These are phyloP conservation scores for Turritis glabra DNA, from an alignment of 345 rosid species.

Conservation along the genomic window DNA sequence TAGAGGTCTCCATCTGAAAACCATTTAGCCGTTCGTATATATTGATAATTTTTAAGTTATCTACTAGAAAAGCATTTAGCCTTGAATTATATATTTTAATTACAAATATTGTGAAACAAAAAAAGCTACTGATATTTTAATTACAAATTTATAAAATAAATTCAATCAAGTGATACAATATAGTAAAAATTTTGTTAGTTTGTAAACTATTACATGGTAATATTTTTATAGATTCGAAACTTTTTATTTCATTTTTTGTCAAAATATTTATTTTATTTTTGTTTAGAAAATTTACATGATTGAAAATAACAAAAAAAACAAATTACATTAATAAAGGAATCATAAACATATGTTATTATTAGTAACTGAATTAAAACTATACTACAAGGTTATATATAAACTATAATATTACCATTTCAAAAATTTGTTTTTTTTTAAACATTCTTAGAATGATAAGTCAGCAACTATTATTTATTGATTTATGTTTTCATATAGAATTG, in stretches of 20 bases:
- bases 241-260: not conserved
- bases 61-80: not conserved
- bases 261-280: not conserved
- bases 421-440: not conserved
- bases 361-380: not conserved
- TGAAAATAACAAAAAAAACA: not conserved
- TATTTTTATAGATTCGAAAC: not conserved
- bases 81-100: too few relatives aligned
- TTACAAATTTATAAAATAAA: not conserved
- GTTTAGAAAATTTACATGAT: not conserved
- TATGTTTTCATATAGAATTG: not conserved
- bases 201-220: not conserved
- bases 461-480: too few relatives aligned
- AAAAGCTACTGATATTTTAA: too few relatives aligned
- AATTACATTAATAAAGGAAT: not conserved
- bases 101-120: not conserved
- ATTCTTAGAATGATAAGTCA: not conserved
- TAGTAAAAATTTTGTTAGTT: not conserved
- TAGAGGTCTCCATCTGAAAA: conserved; percentile 16
- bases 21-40: not conserved
- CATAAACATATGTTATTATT: not conserved
- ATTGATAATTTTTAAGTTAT: too few relatives aligned
- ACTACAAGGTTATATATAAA: not conserved
- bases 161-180: not conserved
- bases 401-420: not conserved